A percentile compares a stretch with the other conserved stretches of the same genome.
Conservation (phyloP, 345 rosid genomes). For the Linum tenue region DNA sequence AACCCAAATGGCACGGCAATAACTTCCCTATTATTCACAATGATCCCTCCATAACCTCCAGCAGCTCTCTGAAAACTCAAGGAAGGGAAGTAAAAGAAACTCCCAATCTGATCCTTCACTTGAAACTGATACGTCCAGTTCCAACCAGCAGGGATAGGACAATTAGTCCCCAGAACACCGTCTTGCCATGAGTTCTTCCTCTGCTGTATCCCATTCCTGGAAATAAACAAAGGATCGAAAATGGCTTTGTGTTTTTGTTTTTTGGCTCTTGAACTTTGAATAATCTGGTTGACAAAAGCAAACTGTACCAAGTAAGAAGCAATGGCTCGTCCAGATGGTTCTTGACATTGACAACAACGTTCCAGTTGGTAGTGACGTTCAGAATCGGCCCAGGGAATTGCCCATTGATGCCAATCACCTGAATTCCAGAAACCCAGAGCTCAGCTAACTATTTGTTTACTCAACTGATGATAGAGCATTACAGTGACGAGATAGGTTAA, state of each 20-base stretch:
- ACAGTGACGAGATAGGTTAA: no score
- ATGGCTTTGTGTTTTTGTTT: neutral
- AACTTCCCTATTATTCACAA: constrained; percentile 24
- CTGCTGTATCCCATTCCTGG: constrained; percentile 25
- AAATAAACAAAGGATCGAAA: neutral
- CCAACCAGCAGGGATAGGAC: constrained; percentile 31
- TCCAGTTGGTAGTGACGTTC: constrained; percentile 27
- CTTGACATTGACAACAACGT: constrained; percentile 26
- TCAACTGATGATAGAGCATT: no score
- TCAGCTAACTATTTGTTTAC: neutral
- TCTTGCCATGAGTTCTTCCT: constrained; percentile 31
- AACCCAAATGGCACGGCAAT: constrained; percentile 20
- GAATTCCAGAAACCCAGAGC: neutral
- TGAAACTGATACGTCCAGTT: constrained; percentile 30
- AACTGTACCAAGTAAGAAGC: constrained; percentile 56
- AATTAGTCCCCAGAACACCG: constrained; percentile 30
- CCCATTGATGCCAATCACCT: constrained; percentile 28
- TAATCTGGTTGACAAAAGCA: neutral
- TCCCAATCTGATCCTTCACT: constrained; percentile 31
- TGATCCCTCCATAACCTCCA: constrained; percentile 29
- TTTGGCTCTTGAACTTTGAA: neutral
- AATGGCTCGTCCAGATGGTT: constrained; percentile 26
- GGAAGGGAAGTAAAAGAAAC: constrained; percentile 29
- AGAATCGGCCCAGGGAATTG: constrained; percentile 26
- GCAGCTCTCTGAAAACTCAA: constrained; percentile 27